Evolutionary conservation across 2,329 filamentous ascomycete species (phyloP), one percentile per base, ranked within the genome.

Genomic region (Stenocarpella maydis): DNA sequence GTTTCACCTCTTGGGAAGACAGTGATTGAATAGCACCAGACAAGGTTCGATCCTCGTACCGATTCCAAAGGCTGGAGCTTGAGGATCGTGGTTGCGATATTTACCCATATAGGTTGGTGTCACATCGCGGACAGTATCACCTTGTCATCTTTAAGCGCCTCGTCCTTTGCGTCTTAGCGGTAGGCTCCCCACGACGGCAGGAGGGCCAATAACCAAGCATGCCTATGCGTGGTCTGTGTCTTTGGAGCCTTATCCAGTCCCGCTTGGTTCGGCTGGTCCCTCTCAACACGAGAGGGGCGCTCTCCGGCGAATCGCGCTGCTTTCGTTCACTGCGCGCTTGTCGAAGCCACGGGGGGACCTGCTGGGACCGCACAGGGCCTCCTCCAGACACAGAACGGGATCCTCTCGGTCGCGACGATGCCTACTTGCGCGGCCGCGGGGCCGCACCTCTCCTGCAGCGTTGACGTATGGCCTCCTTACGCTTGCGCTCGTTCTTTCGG

Each of bases 401-500:
- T 24, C 26, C 41, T 28, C 15, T 17, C 34, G 19, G 24, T 24
- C 10, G 24, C 17, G 24, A 41, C 45, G 39, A 19, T 17, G 19
- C 24, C 19, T 55, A 67, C 24, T 34, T 39, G 39, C 64, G 54
- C 39, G 64, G 63, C 8, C n/a, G 24, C 12, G 19, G 67, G 9
- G 70, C 15, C 68, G 73, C 73, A 60, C 71, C 73, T 66, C 52
- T 71, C 72, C 74, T 43, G 24, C 34, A n/a, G 5, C 21, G 65
- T 1, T 53, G 24, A 47, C 50, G 65, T 34, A 52, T 34, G n/a
- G 58, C 52, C 9, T 68, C 41, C 21, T 49, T 68, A 70, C 39
- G 61, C 68, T 54, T 73, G 26, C 72, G 65, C 10, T 63, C 50
- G 24, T 69, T 71, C 24, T 77, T 74, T 69, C 72, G 74, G 39